phyloP scores from a whole-genome alignment of 2,329 filamentous ascomycete genomes.

The Clonostachys rosea region DNA sequence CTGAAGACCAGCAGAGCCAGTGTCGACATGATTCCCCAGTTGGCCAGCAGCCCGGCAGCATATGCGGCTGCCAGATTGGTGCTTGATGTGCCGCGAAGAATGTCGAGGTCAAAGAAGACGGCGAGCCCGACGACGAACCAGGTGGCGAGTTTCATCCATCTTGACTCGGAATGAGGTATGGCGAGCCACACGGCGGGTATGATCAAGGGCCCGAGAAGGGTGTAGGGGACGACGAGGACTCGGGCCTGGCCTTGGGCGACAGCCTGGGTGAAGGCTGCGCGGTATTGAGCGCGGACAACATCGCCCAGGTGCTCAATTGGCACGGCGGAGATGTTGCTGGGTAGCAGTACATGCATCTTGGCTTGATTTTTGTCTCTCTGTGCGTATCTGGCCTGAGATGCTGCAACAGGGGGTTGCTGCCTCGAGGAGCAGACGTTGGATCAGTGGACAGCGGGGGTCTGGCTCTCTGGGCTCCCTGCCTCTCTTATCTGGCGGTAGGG shows the following conservation, averaged over 20 bases:
- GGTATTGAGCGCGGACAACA: slow-evolving; percentile 23
- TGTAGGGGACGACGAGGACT: slow-evolving; percentile 49
- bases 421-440: no score
- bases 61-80: slow-evolving; percentile 46
- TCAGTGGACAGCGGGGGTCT: no score
- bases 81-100: slow-evolving; percentile 38
- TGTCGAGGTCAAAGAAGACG: slow-evolving; percentile 34
- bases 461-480: no score
- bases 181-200: slow-evolving; percentile 50
- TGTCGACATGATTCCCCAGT: slow-evolving; percentile 46
- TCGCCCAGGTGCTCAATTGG: slow-evolving; percentile 13
- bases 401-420: no score
- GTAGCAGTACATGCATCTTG: not conserved
- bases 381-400: not conserved
- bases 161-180: slow-evolving; percentile 45
- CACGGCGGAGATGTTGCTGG: not conserved
- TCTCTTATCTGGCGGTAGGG: no score
- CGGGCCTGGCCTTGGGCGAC: slow-evolving; percentile 29
- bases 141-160: slow-evolving; percentile 41
- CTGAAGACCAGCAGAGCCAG: slow-evolving; percentile 47
- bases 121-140: slow-evolving; percentile 44
- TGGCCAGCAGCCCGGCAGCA: slow-evolving; percentile 39
- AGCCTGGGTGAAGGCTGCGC: slow-evolving; percentile 24
- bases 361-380: not conserved
- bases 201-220: slow-evolving; percentile 38